Conservation (phyloP, 2,329 filamentous ascomycete species). For the Thelonectria rubi region DNA sequence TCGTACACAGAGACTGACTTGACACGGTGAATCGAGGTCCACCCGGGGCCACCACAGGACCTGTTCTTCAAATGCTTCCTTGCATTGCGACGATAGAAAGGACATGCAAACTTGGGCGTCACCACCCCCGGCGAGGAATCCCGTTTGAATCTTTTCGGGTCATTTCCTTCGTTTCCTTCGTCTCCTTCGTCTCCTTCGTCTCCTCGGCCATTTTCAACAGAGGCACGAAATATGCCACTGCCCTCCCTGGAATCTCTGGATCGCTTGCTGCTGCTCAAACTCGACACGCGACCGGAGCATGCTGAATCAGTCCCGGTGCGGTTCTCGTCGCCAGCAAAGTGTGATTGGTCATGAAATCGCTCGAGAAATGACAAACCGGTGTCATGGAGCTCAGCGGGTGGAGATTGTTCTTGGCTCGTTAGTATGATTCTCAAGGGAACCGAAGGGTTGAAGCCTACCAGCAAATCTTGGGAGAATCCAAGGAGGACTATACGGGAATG, state of each 20-base stretch:
- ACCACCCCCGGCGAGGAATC: neutral
- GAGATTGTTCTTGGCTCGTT: neutral
- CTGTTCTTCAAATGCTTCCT: neutral
- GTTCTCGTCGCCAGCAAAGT: neutral
- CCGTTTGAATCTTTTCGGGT: neutral
- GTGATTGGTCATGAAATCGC: neutral
- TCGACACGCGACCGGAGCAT: neutral
- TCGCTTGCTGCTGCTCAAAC: neutral
- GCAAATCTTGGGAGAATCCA: neutral
- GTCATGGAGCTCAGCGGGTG: neutral
- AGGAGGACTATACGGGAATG: neutral
- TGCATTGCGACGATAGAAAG: neutral
- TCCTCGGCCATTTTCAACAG: neutral
- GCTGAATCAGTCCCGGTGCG: neutral
- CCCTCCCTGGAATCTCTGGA: neutral
- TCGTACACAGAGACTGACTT: neutral
- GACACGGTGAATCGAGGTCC: slow-evolving; percentile 5
- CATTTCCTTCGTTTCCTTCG: neutral
- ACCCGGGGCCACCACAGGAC: neutral
- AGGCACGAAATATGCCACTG: neutral
- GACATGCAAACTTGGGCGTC: neutral
- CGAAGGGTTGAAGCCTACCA: too few species aligned
- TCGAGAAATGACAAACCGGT: neutral
- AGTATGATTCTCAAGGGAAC: neutral
- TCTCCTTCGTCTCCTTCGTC: too few species aligned